Evolutionary conservation across 805 yeast species (phyloP), one percentile per base, ranked within the genome.

Genomic region (Wickerhamiella vanderwaltii): DNA sequence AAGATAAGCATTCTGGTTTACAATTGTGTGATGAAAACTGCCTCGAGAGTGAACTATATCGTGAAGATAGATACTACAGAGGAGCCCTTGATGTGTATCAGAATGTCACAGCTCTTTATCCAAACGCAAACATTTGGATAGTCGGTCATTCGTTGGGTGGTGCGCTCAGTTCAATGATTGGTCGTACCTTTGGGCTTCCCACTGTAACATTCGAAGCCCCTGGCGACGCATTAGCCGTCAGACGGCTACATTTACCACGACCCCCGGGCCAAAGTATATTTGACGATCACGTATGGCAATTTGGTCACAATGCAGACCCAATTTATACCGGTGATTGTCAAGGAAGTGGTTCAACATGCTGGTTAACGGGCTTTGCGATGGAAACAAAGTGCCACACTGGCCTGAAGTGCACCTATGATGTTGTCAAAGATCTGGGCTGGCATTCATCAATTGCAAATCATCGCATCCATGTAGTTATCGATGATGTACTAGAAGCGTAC

Each of bases 81-180:
- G 87, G 94, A 0, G 78, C 73, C 0, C 58, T 86, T 43, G 82
- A 82, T 46, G 70, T 91, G 6, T 91, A 81, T 58, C 66, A 77
- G 42, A 77, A 82, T 47, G 93, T 86, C 9, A 66, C 76, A 0
- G 46, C 52, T 3, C 46, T 76, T 41, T 86, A 86, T 55, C 88
- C 95, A 1, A 57, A 68, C 17, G 69, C 84, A 1, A 70, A 74
- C 16, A 73, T 91, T 18, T 91, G 97, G 96, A 68, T 82, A 6
- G 81, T 94, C 0, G 98, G 98, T 2, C 98, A 91, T 57, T 87
- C 97, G 0, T 64, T 91, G 24, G 98, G 97, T 1, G 98, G 96
- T 0, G 74, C 95, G 0, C 63, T 91, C 30, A 77, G 91, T 3
- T 68, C 83, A 15, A 64, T 91, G 39, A 58, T 88, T 35, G 97